phyloP scores from a whole-genome alignment of 345 rosid species.

The Cardamine occulta region DNA sequence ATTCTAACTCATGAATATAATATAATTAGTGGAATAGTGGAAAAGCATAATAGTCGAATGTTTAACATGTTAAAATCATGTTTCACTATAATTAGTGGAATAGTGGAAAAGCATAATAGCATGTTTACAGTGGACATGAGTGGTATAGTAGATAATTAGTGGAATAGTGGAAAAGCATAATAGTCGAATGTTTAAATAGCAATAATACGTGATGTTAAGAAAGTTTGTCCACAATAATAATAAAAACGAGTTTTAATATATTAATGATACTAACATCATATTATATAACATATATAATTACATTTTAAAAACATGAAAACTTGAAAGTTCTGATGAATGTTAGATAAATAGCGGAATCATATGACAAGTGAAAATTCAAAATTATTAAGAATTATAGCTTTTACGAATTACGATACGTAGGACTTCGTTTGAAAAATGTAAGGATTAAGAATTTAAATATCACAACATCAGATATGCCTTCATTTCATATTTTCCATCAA shows the following conservation, averaged over 20 bases:
- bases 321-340: not conserved
- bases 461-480: not conserved
- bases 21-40: too few relatives aligned
- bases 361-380: not conserved
- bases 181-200: not conserved
- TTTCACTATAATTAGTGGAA: too few relatives aligned
- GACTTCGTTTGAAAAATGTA: not conserved
- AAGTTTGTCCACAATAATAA: too few relatives aligned
- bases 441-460: not conserved
- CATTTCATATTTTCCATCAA: not conserved
- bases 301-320: not conserved
- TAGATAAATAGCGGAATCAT: not conserved
- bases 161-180: not conserved
- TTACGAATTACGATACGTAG: not conserved
- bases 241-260: too few relatives aligned
- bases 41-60: too few relatives aligned
- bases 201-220: not conserved
- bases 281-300: not conserved
- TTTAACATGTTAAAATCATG: too few relatives aligned
- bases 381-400: not conserved
- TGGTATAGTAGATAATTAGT: not conserved
- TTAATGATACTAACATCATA: not conserved
- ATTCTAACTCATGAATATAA: too few relatives aligned
- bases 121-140: not conserved
- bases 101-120: too few relatives aligned